Conservation (phyloP, 176 grass and related monocot genomes). For the Aegilops longissima region DNA sequence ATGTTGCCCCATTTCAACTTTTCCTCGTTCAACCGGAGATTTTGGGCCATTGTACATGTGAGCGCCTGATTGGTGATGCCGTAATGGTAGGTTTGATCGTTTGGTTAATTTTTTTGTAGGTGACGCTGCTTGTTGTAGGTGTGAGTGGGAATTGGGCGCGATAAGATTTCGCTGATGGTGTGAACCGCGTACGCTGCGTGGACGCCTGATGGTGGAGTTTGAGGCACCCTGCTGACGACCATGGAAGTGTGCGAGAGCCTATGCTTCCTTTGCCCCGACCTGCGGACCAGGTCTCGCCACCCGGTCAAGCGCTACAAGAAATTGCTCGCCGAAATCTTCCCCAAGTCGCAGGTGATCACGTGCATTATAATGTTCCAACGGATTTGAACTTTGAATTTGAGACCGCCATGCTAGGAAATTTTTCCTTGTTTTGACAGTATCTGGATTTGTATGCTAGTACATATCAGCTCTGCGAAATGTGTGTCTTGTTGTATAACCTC, state of each 20-base stretch:
- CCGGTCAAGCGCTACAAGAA: conserved; percentile 93
- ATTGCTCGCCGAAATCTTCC: conserved; percentile 80
- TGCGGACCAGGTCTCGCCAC: conserved; percentile 76
- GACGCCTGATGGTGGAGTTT: conserved; percentile 18
- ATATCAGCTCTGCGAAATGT: not conserved
- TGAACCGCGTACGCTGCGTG: not conserved
- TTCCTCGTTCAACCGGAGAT: no score
- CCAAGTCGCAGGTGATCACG: conserved; percentile 55
- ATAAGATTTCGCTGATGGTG: not conserved
- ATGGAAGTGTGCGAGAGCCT: conserved; percentile 77
- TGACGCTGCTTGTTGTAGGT: not conserved
- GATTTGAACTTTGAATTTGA: not conserved
- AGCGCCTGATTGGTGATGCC: no score
- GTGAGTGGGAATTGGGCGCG: not conserved
- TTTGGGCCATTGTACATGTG: no score
- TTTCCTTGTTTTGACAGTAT: not conserved
- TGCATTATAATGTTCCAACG: not conserved
- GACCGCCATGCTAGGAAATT: not conserved
- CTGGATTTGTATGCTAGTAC: not conserved
- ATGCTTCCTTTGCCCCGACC: conserved; percentile 76
- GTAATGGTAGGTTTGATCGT: not conserved
- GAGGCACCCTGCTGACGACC: conserved; percentile 39
- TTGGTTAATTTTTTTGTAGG: no score
- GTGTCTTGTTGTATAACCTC: not conserved
- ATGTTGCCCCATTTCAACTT: no score